phyloP scores from a whole-genome alignment of 306 rosid genomes.

The apple (Malus domestica) region ASM211411v1 NC_041805.1:4807001-4807500 shows the following conservation, averaged over 20 bases:
- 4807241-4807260: neutral
- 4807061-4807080: constrained; percentile 37
- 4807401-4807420: neutral
- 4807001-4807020: neutral
- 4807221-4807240: neutral
- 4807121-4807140: constrained; percentile 26
- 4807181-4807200: neutral
- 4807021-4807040: too few relatives aligned
- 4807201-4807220: neutral
- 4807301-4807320: neutral
- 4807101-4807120: constrained; percentile 40
- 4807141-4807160: neutral
- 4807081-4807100: constrained; percentile 38
- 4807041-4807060: constrained; percentile 43
- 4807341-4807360: neutral
- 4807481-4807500: neutral
- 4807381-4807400: neutral
- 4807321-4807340: neutral
- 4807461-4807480: neutral
- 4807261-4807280: neutral
- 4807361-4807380: neutral
- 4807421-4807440: neutral
- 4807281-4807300: neutral
- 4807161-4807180: neutral
- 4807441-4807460: neutral